A percentile compares a stretch with the other conserved stretches of the same genome.
Conservation (phyloP, 2,329 filamentous ascomycete genomes). For the Alternaria rosae region DNA sequence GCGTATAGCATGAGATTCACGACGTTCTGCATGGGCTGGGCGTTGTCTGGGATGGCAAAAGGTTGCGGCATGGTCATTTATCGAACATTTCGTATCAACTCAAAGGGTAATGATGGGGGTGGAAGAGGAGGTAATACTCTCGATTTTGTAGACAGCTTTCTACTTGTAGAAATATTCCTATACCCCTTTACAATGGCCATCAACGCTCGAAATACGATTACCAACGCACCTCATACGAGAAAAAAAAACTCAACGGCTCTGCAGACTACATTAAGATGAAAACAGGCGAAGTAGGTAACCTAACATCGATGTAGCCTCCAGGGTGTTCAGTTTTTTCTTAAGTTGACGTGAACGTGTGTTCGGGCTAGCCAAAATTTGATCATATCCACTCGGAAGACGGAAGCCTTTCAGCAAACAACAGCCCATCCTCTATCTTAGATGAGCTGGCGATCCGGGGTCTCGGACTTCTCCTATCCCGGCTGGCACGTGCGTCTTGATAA, state of each 20-base stretch:
- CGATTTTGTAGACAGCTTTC: background rate
- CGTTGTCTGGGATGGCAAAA: background rate
- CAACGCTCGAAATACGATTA: no score
- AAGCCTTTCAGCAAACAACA: background rate
- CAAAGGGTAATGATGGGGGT: background rate
- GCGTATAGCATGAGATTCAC: slow-evolving; percentile 1
- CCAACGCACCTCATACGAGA: no score
- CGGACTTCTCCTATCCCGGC: slow-evolving; percentile 12
- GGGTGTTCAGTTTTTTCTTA: no score
- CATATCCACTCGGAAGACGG: background rate
- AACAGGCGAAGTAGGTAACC: no score
- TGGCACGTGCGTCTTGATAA: slow-evolving; percentile 13
- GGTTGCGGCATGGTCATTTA: background rate
- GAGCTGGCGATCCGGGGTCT: slow-evolving; percentile 8
- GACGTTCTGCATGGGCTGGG: slow-evolving; percentile 2
- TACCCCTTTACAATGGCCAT: background rate
- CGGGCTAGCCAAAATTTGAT: background rate
- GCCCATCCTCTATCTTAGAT: background rate
- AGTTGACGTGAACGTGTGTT: no score
- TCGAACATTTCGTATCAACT: background rate
- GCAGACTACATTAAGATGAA: no score
- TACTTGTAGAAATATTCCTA: background rate
- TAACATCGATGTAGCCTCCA: no score
- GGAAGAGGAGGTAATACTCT: background rate
- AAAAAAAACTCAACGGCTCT: no score